These are phyloP conservation scores for Vaccinium corymbosum DNA, from an alignment of 148 eudicot species.

Conservation along the genomic window DNA sequence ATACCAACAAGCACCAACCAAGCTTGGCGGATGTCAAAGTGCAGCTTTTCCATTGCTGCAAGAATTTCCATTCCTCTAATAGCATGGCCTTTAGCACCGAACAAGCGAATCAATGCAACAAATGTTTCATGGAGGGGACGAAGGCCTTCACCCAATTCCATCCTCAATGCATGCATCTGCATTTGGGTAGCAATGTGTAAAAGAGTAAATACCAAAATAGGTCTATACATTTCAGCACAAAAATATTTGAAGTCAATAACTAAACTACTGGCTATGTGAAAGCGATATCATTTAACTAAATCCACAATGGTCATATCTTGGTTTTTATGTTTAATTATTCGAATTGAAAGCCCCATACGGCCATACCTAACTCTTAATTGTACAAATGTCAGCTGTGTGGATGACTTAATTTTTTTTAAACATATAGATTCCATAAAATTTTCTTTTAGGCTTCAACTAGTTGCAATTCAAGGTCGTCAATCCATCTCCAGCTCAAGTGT, in stretches of 20 bases:
- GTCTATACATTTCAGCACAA: too few species aligned
- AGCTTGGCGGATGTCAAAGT: conserved; percentile 85
- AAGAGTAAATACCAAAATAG: neutral
- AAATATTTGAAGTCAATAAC: neutral
- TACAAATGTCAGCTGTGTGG: neutral
- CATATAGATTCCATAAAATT: neutral
- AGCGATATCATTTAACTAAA: neutral
- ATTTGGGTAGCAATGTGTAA: conserved; percentile 16
- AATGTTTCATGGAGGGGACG: conserved; percentile 92
- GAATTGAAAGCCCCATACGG: neutral
- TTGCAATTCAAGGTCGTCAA: neutral
- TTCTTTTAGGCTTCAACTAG: conserved; percentile 2
- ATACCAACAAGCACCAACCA: conserved; percentile 97
- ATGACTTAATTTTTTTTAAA: neutral
- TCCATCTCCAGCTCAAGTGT: neutral
- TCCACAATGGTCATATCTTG: neutral
- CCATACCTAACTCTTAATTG: neutral
- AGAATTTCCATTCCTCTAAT: conserved; percentile 86
- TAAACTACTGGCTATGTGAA: neutral
- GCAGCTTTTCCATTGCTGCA: conserved; percentile 91
- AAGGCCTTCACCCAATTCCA: conserved; percentile 88
- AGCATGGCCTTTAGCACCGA: conserved; percentile 78
- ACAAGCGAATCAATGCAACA: conserved; percentile 72
- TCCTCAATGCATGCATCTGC: conserved; percentile 90
- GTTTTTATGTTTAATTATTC: neutral